A percentile compares a stretch with the other conserved stretches of the same genome.
Conservation (phyloP, 345 rosid genomes). For the Melastoma malabathricum region DNA sequence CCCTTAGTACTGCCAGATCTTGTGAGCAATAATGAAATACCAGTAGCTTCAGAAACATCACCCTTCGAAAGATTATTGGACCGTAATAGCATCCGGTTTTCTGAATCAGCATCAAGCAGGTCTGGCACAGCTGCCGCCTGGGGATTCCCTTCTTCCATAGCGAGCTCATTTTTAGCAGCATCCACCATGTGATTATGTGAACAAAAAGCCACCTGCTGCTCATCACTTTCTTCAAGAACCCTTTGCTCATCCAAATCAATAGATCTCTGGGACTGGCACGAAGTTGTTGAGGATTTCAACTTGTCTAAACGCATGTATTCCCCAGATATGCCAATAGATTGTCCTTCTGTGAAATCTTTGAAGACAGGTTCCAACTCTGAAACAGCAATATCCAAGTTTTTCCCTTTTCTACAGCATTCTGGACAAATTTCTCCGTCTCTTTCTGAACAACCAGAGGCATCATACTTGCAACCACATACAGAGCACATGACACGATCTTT, state of each 20-base stretch:
- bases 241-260: slow-evolving; percentile 18
- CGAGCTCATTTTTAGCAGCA: slow-evolving; percentile 23
- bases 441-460: slow-evolving; percentile 23
- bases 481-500: slow-evolving; percentile 38
- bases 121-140: slow-evolving; percentile 16
- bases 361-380: slow-evolving; percentile 17
- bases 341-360: slow-evolving; percentile 14
- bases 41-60: slow-evolving; percentile 41
- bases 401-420: slow-evolving; percentile 46
- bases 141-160: neutral
- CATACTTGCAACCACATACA: slow-evolving; percentile 47
- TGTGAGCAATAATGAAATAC: slow-evolving; percentile 57
- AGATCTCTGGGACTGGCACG: slow-evolving; percentile 19
- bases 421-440: slow-evolving; percentile 43
- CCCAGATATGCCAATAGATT: slow-evolving; percentile 16
- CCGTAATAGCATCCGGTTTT: slow-evolving; percentile 20
- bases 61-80: slow-evolving; percentile 15
- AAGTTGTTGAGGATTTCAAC: slow-evolving; percentile 10
- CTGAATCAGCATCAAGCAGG: slow-evolving; percentile 17
- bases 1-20: slow-evolving; percentile 77
- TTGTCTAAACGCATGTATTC: slow-evolving; percentile 20
- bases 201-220: slow-evolving; percentile 19
- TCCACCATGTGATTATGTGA: slow-evolving; percentile 16
- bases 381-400: slow-evolving; percentile 14
- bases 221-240: slow-evolving; percentile 18